Conservation (phyloP, 208 protist species). For the Histomonas meleagridis region DNA sequence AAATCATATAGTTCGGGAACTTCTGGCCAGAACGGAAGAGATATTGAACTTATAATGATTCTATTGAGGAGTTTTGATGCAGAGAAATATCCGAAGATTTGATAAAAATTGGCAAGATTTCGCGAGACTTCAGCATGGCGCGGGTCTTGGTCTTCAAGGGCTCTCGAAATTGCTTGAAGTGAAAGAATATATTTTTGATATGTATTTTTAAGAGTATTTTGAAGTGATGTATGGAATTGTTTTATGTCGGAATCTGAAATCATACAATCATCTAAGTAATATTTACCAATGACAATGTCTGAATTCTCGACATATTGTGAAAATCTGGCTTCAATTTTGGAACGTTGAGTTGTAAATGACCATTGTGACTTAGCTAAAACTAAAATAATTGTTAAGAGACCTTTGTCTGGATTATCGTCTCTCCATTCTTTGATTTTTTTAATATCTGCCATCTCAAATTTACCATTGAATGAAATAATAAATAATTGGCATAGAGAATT, state of each 20-base stretch:
- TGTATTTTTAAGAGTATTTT: not conserved
- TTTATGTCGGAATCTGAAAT: not conserved
- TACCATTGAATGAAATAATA: not conserved
- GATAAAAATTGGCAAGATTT: not conserved
- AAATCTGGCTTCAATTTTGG: not conserved
- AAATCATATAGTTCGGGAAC: not conserved
- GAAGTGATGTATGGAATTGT: not conserved
- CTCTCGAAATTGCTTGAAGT: not conserved
- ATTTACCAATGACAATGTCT: not conserved
- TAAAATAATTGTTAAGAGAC: not conserved
- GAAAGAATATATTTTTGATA: not conserved
- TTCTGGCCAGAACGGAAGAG: not conserved
- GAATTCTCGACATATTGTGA: not conserved
- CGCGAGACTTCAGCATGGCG: not conserved
- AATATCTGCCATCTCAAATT: not conserved
- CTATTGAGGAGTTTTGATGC: not conserved
- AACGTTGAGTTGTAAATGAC: not conserved
- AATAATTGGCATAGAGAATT: not conserved
- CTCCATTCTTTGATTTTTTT: not conserved
- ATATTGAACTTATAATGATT: not conserved
- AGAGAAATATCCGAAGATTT: not conserved
- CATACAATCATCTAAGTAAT: not conserved
- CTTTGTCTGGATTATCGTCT: not conserved
- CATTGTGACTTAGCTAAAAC: not conserved
- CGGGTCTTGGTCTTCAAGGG: not conserved